phyloP scores from a whole-genome alignment of 139 green algal genomes.

The Chlorella vulgaris region DNA sequence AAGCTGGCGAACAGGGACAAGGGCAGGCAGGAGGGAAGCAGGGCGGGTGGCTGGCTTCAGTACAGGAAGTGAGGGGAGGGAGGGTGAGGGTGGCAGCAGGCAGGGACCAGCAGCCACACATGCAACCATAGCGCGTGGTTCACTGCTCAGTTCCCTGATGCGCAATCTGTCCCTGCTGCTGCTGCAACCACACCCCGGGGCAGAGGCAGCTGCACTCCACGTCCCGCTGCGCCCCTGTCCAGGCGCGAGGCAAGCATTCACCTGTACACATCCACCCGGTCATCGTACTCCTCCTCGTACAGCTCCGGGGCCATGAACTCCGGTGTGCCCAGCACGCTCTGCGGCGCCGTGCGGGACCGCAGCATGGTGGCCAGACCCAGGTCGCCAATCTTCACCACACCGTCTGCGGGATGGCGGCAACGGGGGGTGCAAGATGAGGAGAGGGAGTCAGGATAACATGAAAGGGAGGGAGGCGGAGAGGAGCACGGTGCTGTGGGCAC shows the following conservation, averaged over 20 bases:
- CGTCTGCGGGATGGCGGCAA: constrained; percentile 43
- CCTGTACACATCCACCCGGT: constrained; percentile 96
- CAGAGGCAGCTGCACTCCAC: too few species aligned
- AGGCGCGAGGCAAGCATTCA: not conserved
- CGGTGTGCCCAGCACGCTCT: constrained; percentile 93
- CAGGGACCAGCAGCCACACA: not conserved
- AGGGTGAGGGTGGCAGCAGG: not conserved
- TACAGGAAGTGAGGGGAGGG: too few species aligned
- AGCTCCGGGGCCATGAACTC: constrained; percentile 99
- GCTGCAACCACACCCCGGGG: too few species aligned
- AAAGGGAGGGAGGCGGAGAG: not conserved
- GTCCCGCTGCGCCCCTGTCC: not conserved
- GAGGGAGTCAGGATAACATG: not conserved
- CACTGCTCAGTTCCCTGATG: too few species aligned
- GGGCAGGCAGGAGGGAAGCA: not conserved
- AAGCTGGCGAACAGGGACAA: constrained; percentile 65
- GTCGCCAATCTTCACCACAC: constrained; percentile 99
- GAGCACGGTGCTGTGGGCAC: too few species aligned
- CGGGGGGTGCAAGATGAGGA: not conserved
- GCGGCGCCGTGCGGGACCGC: constrained; percentile 82
- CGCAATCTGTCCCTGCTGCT: too few species aligned
- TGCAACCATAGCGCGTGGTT: too few species aligned
- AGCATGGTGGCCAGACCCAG: constrained; percentile 95
- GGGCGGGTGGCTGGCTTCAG: too few species aligned
- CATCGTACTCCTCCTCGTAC: constrained; percentile 99